These are phyloP conservation scores for Hyparrhenia diplandra DNA, from an alignment of 176 grass and related monocot genomes.

Conservation along the genomic window DNA sequence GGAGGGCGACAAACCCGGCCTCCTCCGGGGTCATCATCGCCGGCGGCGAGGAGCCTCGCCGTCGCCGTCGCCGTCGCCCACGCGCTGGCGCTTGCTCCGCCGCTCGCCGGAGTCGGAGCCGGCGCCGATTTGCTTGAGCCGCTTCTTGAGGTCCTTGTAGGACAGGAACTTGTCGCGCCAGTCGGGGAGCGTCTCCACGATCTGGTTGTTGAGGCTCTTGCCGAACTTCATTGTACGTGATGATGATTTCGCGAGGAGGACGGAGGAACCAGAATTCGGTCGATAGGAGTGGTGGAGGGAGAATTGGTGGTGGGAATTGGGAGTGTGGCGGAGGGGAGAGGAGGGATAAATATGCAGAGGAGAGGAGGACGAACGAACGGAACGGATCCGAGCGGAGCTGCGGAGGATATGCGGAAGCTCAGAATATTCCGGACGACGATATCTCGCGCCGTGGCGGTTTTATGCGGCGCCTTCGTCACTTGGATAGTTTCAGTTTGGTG, in stretches of 20 bases:
- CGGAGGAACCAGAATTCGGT: background rate
- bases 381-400: too few species aligned
- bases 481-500: background rate
- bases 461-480: background rate
- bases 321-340: background rate
- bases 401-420: too few species aligned
- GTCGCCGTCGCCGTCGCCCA: background rate
- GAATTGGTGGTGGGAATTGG: background rate
- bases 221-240: conserved; percentile 85
- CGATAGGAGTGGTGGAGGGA: too few species aligned
- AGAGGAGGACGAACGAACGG: background rate
- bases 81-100: conserved; percentile 34
- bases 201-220: conserved; percentile 86
- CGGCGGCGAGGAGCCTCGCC: background rate
- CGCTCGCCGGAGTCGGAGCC: conserved; percentile 15
- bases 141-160: conserved; percentile 98
- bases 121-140: conserved; percentile 60
- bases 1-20: conserved; percentile 48
- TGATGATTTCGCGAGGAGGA: background rate
- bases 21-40: conserved; percentile 34
- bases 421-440: conserved; percentile 18
- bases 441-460: conserved; percentile 12
- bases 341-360: background rate
- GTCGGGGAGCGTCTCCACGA: conserved; percentile 88
- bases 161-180: conserved; percentile 97